Percentiles rank a stretch among this genome's conserved stretches.
phyloP scores from a whole-genome alignment of 768 basidiomycete genomes.

The Gelatoporia subvermispora region DNA sequence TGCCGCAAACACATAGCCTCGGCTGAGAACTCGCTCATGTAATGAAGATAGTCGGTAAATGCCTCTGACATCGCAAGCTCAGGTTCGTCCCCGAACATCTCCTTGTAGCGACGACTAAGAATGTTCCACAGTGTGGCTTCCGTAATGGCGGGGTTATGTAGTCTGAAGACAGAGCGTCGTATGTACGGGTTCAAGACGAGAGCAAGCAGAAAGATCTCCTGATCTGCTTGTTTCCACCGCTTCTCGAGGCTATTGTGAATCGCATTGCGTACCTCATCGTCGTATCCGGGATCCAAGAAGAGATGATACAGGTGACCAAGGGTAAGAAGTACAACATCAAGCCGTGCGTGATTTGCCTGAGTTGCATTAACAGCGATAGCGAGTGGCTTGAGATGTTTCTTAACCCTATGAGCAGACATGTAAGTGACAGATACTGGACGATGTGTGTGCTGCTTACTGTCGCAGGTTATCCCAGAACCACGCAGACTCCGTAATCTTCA shows the following conservation, averaged over 20 bases:
- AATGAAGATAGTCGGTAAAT: constrained; percentile 2
- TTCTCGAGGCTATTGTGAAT: constrained; percentile 13
- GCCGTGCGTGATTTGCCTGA: constrained; percentile 16
- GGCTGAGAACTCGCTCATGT: constrained; percentile 1
- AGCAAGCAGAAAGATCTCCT: constrained; percentile 16
- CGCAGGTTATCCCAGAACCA: constrained; percentile 1
- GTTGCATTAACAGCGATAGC: constrained; percentile 33
- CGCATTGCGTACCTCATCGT: neutral
- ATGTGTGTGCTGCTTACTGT: neutral
- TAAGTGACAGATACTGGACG: neutral
- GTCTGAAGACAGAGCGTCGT: neutral
- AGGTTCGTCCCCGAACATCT: constrained; percentile 2
- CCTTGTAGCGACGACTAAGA: constrained; percentile 4
- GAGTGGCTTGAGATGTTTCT: constrained; percentile 25
- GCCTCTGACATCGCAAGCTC: neutral
- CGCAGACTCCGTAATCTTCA: no score
- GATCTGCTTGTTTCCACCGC: constrained; percentile 20
- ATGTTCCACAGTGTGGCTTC: constrained; percentile 3
- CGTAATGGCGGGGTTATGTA: neutral
- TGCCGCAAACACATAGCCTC: no score
- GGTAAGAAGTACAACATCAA: constrained; percentile 13
- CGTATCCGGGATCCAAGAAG: constrained; percentile 15
- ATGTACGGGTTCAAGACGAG: constrained; percentile 9
- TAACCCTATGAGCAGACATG: constrained; percentile 5
- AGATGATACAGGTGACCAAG: constrained; percentile 13